Conservation (phyloP, 257 asterid species). For the Lantana camara region DNA sequence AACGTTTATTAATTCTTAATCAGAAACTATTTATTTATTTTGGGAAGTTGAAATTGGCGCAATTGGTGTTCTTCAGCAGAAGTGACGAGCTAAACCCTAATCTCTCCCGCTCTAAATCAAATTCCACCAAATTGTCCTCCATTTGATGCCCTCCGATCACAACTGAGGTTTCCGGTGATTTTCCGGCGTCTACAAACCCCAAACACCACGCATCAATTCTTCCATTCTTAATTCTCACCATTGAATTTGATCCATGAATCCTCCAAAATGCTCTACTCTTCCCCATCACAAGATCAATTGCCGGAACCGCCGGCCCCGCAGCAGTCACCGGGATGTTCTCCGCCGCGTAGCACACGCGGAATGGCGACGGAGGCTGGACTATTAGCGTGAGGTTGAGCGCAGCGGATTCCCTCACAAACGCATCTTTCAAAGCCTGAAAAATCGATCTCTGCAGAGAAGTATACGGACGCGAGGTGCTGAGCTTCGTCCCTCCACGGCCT, state of each 20-base stretch:
- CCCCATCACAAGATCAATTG: slow-evolving; percentile 33
- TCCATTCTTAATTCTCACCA: slow-evolving; percentile 24
- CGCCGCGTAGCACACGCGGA: slow-evolving; percentile 31
- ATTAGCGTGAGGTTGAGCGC: slow-evolving; percentile 18
- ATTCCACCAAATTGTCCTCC: slow-evolving; percentile 18
- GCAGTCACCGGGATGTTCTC: not conserved
- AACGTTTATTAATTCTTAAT: too few species aligned
- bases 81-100: too few species aligned
- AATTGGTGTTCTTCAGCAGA: too few species aligned
- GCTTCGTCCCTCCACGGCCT: slow-evolving; percentile 35
- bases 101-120: not conserved
- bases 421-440: slow-evolving; percentile 23
- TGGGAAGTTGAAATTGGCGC: slow-evolving; percentile 26
- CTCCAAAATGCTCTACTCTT: slow-evolving; percentile 20
- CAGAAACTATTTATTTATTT: too few species aligned
- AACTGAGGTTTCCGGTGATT: slow-evolving; percentile 16
- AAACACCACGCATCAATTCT: slow-evolving; percentile 26
- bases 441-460: slow-evolving; percentile 28
- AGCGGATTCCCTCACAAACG: slow-evolving; percentile 27
- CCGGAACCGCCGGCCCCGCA: slow-evolving; percentile 33
- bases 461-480: slow-evolving; percentile 33
- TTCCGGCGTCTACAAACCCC: slow-evolving; percentile 30
- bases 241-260: slow-evolving; percentile 33
- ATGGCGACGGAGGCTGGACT: slow-evolving; percentile 36
- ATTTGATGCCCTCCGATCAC: slow-evolving; percentile 13